Percentiles rank a stretch among this genome's conserved stretches.
phyloP scores from a whole-genome alignment of 805 yeast genomes.

The Candida sonorensis region DNA sequence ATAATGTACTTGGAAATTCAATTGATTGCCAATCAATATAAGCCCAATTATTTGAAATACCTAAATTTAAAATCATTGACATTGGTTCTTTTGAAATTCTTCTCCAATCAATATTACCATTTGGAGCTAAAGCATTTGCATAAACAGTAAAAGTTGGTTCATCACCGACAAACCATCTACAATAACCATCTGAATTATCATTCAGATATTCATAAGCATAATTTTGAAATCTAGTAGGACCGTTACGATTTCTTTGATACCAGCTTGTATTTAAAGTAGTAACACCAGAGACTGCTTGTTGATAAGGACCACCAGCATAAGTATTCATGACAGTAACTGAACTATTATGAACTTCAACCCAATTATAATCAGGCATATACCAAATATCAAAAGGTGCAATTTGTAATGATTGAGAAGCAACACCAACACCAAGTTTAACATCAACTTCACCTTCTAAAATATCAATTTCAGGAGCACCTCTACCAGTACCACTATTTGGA shows the following conservation, averaged over 20 bases:
- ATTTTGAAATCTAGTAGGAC: conserved; percentile 51
- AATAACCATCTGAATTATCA: conserved; percentile 65
- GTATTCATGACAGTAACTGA: conserved; percentile 76
- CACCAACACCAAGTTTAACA: conserved; percentile 44
- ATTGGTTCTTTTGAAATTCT: conserved; percentile 84
- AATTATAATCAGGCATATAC: conserved; percentile 87
- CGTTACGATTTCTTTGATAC: conserved; percentile 62
- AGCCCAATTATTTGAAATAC: conserved; percentile 89
- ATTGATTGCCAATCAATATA: conserved; percentile 85
- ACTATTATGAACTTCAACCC: conserved; percentile 61
- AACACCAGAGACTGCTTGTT: conserved; percentile 84
- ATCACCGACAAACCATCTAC: conserved; percentile 82
- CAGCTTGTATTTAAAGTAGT: conserved; percentile 75
- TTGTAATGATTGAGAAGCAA: conserved; percentile 89
- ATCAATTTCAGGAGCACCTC: conserved; percentile 97
- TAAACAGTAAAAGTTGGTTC: conserved; percentile 68
- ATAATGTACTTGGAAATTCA: conserved; percentile 70
- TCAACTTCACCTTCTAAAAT: conserved; percentile 78
- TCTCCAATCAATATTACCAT: conserved; percentile 86
- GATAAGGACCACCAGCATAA: conserved; percentile 89
- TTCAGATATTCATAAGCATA: conserved; percentile 75
- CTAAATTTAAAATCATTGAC: conserved; percentile 82
- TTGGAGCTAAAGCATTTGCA: conserved; percentile 75
- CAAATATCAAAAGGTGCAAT: conserved; percentile 92
- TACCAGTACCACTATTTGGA: conserved; percentile 80